These are phyloP conservation scores for Vinca minor DNA, from an alignment of 257 asterid species.

Conservation along the genomic window DNA sequence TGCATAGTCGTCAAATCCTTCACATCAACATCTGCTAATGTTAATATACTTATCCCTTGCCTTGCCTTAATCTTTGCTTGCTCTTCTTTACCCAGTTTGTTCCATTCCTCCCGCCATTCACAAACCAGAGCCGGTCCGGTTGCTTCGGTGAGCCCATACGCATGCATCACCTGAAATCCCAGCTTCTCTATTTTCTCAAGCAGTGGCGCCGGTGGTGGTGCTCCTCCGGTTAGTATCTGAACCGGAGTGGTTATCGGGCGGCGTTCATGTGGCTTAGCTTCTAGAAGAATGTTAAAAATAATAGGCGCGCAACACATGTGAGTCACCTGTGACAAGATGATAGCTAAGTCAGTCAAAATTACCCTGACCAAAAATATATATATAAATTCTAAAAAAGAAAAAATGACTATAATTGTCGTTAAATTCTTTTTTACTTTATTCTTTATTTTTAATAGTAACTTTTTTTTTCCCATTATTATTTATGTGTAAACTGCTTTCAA, in stretches of 20 bases:
- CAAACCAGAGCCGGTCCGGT: conserved; percentile 84
- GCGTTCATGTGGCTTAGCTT: conserved; percentile 48
- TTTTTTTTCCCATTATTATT: no score
- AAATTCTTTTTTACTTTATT: no score
- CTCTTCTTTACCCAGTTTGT: conserved; percentile 24
- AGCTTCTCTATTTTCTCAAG: conserved; percentile 45
- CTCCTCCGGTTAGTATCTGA: conserved; percentile 69
- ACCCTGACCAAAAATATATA: no score
- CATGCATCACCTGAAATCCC: conserved; percentile 76
- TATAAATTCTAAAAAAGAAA: no score
- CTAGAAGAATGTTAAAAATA: conserved; percentile 55
- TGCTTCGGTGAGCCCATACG: conserved; percentile 90
- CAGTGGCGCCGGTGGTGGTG: conserved; percentile 69
- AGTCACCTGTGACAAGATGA: conserved; percentile 52
- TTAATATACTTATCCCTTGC: conserved; percentile 63
- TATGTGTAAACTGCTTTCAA: no score
- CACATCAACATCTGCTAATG: conserved; percentile 66
- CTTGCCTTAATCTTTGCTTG: conserved; percentile 53
- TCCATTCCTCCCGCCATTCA: conserved; percentile 70
- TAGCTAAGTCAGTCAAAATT: no score
- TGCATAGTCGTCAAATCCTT: conserved; percentile 47
- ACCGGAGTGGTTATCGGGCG: conserved; percentile 27
- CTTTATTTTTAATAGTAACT: no score
- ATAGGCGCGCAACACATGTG: conserved; percentile 94
- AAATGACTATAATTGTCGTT: no score